Evolutionary conservation across 1,284 basidiomycete species (phyloP), one percentile per base, ranked within the genome.

Genomic region (Sanguinoderma infundibulare): DNA sequence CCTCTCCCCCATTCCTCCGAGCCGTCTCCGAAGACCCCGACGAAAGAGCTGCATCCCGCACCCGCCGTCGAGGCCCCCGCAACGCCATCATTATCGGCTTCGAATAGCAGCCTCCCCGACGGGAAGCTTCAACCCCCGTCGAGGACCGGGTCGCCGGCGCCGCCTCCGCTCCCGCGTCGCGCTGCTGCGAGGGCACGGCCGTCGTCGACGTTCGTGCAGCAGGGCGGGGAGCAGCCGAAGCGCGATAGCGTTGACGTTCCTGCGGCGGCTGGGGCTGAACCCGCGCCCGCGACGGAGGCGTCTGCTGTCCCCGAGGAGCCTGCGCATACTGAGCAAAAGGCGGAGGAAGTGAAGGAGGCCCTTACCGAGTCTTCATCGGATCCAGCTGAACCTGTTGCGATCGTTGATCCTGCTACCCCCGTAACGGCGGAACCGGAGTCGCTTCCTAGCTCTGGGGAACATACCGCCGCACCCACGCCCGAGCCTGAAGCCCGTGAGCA

Each of bases 91-190:
- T 49, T 60, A 6, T 40, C 53, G 3, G 28, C 64, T n/a, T 40
- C 57, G 42, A 46, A 15, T 26, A 24, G 42, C 5, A 32, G 49
- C 14, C 26, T 34, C 14, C 9, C 59, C 6, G 65, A 61, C 44
- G 62, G 63, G 34, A 61, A 60, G 36, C 8, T 32, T 24, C 32
- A 35, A 22, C 56, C 66, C 10, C 67, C 63, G 0, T 64, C 69
- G 40, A 69, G 70, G 36, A 67, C 61, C 12, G 67, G 50, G 5
- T 70, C 70, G 3, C 73, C 74, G 28, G 74, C 73, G 0, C 83
- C 85, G 17, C 86, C 87, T 0, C 86, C 87, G 3, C 67, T 88
- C 20, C 87, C 86, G 0, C 75, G 84, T 47, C 74, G 86, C 53
- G 85, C 86, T 0, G 81, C 83, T 22, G 81, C 78, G 9, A 71